These are phyloP conservation scores for Tritrichomonas foetus DNA, from an alignment of 208 protist genomes.

Conservation along the genomic window DNA sequence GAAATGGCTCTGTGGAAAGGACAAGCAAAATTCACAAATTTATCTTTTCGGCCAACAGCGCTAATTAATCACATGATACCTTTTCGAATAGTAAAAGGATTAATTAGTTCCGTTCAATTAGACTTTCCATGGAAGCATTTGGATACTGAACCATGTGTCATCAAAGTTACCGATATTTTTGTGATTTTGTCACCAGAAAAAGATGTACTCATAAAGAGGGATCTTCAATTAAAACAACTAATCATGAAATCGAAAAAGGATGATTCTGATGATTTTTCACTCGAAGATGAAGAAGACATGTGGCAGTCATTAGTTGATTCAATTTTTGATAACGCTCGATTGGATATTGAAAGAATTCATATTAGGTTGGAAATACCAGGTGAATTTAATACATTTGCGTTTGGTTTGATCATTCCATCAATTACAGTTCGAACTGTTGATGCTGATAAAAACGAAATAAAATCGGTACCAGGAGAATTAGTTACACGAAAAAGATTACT, in stretches of 20 bases:
- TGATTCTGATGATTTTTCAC: too few relatives aligned
- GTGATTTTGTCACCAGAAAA: not conserved
- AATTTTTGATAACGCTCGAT: not conserved
- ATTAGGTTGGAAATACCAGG: not conserved
- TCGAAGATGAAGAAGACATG: not conserved
- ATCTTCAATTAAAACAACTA: not conserved
- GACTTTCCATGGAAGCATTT: conserved; percentile 14
- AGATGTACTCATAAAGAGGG: not conserved
- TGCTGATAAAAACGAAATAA: not conserved
- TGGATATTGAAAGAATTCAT: not conserved
- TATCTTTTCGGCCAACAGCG: not conserved
- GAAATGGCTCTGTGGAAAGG: not conserved
- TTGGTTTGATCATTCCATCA: conserved; percentile 5
- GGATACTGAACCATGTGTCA: not conserved
- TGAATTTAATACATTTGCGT: not conserved
- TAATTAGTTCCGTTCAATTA: not conserved
- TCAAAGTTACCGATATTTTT: not conserved
- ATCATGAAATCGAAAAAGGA: not conserved
- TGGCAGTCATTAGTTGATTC: not conserved
- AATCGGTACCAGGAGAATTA: not conserved
- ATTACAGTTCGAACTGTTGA: not conserved
- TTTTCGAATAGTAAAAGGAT: not conserved
- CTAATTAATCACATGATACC: not conserved
- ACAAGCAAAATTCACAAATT: not conserved
- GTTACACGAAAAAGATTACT: not conserved